Evolutionary conservation across 768 basidiomycete genomes (phyloP), one percentile per base, ranked within the genome.

Genomic region (Suillus brevipes): DNA sequence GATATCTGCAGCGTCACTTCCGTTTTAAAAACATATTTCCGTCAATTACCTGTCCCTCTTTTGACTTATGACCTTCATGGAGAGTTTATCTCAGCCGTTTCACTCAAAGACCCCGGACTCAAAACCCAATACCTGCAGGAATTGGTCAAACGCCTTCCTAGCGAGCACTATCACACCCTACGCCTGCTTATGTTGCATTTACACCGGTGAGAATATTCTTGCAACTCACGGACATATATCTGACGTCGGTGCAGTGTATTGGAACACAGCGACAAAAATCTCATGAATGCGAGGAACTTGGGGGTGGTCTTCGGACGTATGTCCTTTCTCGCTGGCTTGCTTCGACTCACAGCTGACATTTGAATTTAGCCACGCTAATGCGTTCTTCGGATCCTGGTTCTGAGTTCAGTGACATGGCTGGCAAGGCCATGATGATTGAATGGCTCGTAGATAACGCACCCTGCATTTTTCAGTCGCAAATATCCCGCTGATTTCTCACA

Each of bases 231-330:
- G 10, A 43, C 31, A 7, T 25, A 25, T 25, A 45, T 28, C 20
- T 12, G 4, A 34, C 10, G 55, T 65, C 53, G 23, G 9, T 38
- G 25, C 67, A 83, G 84, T 61, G 84, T 99, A 37, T 86, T 87
- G 69, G 81, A 87, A 64, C 83, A 82, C 40, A 85, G 85, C 62
- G 86, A 89, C 49, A 82, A 79, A 57, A 99, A 99, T 77, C 82
- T 95, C 61, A 99, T 99, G 97, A 94, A 88, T 59, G 90, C 94
- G 3, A 85, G 95, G 67, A 99, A 99, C 72, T 80, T 99, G 25
- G 97, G 97, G 7, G 95, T 99, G 37, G 96, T 99, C 49, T 98
- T 99, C 78, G 97, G 97, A 70, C 97, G 97, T 99, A 76, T 79
- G 97, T 66, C 55, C 31, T 25, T 56, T 25, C 38, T 28, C 3